phyloP scores from a whole-genome alignment of 371 early-diverging fungal species.

The Blakeslea trispora region DNA sequence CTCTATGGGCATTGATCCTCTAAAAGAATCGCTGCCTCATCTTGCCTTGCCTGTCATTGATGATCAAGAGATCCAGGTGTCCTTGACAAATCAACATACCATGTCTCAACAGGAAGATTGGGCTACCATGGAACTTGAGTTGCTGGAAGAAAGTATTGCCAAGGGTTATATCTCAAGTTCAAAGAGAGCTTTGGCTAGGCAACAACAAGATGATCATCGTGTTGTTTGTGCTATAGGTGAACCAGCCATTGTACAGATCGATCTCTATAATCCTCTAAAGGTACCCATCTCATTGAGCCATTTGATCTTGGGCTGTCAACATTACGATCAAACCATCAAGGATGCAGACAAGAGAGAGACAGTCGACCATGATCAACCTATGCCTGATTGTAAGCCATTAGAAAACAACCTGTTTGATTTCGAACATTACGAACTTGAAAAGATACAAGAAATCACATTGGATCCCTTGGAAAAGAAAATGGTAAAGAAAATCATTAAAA shows the following conservation, averaged over 20 bases:
- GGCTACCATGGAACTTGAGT: constrained; percentile 63
- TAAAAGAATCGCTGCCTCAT: constrained; percentile 42
- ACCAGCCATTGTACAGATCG: constrained; percentile 66
- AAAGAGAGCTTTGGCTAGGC: constrained; percentile 43
- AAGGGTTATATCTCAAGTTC: constrained; percentile 40
- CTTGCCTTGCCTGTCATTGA: constrained; percentile 56
- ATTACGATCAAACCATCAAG: constrained; percentile 44
- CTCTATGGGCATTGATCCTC: constrained; percentile 38
- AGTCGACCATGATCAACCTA: constrained; percentile 18
- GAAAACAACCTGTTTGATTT: constrained; percentile 34
- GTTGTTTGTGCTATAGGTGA: constrained; percentile 79
- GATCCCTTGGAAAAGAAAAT: constrained; percentile 54
- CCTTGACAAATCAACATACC: constrained; percentile 49
- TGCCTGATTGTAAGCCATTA: constrained; percentile 33
- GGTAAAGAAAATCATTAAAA: constrained; percentile 43
- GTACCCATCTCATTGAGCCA: constrained; percentile 60
- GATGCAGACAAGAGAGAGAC: background rate
- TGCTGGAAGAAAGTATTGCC: constrained; percentile 55
- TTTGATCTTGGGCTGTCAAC: constrained; percentile 63
- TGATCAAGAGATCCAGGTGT: constrained; percentile 45
- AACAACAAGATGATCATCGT: constrained; percentile 54
- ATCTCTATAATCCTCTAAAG: constrained; percentile 66
- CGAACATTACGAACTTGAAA: constrained; percentile 58
- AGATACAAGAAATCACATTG: constrained; percentile 47
- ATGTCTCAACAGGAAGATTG: constrained; percentile 56